Base-by-base conservation (phyloP, 1,284 basidiomycete genomes). In the Bjerkandera adusta region DNA sequence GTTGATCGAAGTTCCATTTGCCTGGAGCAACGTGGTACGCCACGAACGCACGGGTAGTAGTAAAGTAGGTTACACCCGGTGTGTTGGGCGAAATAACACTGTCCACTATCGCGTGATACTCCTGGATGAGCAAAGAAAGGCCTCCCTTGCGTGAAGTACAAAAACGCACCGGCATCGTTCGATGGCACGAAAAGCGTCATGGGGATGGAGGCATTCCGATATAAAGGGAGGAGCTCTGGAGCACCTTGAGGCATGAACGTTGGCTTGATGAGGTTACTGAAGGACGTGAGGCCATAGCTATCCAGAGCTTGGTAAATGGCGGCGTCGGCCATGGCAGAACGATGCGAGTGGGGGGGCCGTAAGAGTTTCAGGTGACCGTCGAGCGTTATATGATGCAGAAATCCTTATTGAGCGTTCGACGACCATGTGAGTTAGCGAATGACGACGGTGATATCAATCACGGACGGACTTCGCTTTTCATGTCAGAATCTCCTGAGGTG, bases 181-280 rank as follows among this genome's bases (percentile, higher is more conserved):
- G 25, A 21, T 4, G 41, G 41, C 10, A 35, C 30, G 13, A 43
- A 43, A 5, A 43, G 18, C 5, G 41, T 43, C 30, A 11, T 34
- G 4, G 41, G 29, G 10, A 18, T 43, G 18, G 41, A 43, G 5
- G 30, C 25, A 22, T 43, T 30, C 8, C 8, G 27, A 43, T n/a
- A 34, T 18, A 34, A 34, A 10, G 30, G 22, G 34, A 13, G 41
- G n/a, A 6, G 32, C 6, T 35, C 29, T 10, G 8, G 27, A 10
- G 27, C 27, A 30, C 27, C 27, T 8, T 30, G 27, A 30, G 27
- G 27, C n/a, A 30, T 30, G 8, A 8, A 8, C 27, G 34, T 30
- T 13, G 7, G 16, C n/a, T 18, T 32, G 20, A 34, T 15, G 11
- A 43, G 6, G 18, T 11, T 15, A 7, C 29, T 34, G 41, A 43